Evolutionary conservation across 345 rosid genomes (phyloP).

Genomic region (Excoecaria agallocha): DNA sequence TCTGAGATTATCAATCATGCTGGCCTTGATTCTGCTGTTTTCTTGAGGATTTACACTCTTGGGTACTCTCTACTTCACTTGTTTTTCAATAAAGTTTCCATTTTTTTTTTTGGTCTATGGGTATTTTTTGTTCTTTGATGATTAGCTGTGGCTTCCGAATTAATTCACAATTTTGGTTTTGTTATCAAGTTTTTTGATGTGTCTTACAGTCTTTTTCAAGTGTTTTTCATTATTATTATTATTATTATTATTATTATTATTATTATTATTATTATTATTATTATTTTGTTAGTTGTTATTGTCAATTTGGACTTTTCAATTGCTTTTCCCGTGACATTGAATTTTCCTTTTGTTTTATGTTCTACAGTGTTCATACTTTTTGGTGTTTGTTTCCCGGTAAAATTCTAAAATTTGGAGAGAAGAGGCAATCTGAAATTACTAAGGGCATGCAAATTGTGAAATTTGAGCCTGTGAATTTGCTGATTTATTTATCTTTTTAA

Average conservation of each 20-base stretch:
- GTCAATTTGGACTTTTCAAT: background rate
- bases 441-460: background rate
- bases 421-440: background rate
- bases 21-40: constrained; percentile 93
- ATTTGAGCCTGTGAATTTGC: background rate
- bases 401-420: background rate
- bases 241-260: too few species aligned
- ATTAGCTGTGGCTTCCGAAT: background rate
- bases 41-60: constrained; percentile 83
- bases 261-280: too few species aligned
- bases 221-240: too few species aligned
- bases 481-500: background rate
- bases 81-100: too few species aligned
- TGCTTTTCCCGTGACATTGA: background rate
- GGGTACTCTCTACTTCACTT: constrained; percentile 45
- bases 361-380: background rate
- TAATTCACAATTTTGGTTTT: background rate
- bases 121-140: background rate
- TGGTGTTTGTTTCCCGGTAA: background rate
- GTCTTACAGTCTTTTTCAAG: too few species aligned
- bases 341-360: background rate
- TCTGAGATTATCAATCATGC: constrained; percentile 77
- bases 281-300: background rate
- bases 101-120: background rate
- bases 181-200: background rate